phyloP scores from a whole-genome alignment of 139 green algal genomes.

The Asterochloris sp. region DNA sequence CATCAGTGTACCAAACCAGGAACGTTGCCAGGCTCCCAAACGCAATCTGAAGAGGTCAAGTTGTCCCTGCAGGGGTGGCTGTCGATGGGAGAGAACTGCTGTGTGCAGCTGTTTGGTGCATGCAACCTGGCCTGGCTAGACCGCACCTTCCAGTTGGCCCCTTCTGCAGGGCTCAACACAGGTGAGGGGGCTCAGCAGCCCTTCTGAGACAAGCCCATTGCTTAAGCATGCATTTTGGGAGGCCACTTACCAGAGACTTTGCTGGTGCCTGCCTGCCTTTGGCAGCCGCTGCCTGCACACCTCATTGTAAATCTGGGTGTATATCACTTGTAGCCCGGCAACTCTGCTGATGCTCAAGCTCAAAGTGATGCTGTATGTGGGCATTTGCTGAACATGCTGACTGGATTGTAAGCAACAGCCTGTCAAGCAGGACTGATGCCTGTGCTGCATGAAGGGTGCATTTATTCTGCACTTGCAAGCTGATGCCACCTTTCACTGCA shows the following conservation, averaged over 20 bases:
- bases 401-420: too few species aligned
- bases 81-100: slow-evolving; percentile 4
- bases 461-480: too few species aligned
- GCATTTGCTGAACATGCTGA: too few species aligned
- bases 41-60: slow-evolving; percentile 4
- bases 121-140: slow-evolving; percentile 51
- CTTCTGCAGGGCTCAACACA: slow-evolving; percentile 3
- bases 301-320: not conserved
- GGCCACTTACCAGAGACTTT: not conserved
- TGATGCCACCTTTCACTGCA: too few species aligned
- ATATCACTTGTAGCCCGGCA: not conserved
- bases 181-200: slow-evolving; percentile 1
- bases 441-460: too few species aligned
- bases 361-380: too few species aligned
- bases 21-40: not conserved
- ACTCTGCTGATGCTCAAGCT: too few species aligned
- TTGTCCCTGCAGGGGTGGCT: slow-evolving; percentile 1
- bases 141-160: slow-evolving; percentile 39
- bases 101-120: slow-evolving; percentile 32
- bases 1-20: not conserved
- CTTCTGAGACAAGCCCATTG: not conserved
- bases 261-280: not conserved
- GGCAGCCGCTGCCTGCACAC: not conserved
- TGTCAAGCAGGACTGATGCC: too few species aligned
- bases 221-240: not conserved